Percentiles rank a stretch among this genome's conserved stretches.
phyloP scores from a whole-genome alignment of 345 rosid species.

The Isatis tinctoria region DNA sequence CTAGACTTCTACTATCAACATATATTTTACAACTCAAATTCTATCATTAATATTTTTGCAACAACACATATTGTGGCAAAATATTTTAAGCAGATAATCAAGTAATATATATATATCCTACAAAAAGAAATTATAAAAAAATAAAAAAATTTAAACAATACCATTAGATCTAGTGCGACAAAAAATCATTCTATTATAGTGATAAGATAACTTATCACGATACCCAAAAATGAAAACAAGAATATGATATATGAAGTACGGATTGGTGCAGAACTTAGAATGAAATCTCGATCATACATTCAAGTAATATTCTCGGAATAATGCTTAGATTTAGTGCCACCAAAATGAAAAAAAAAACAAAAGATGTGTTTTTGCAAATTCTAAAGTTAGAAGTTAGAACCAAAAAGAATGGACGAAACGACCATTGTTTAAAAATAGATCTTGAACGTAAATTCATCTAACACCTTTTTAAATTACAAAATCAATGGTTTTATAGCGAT shows the following conservation, averaged over 20 bases:
- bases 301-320: constrained; percentile 33
- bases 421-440: constrained; percentile 11
- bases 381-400: constrained; percentile 16
- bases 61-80: neutral
- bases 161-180: neutral
- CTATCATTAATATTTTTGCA: neutral
- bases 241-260: constrained; percentile 22
- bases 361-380: neutral
- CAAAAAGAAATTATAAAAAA: neutral
- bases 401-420: constrained; percentile 28
- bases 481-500: constrained; percentile 8
- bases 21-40: neutral
- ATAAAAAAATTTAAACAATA: neutral
- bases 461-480: neutral
- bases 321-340: constrained; percentile 26
- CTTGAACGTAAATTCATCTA: constrained; percentile 10
- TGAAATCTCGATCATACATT: constrained; percentile 29
- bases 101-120: neutral
- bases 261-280: constrained; percentile 21
- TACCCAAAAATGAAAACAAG: neutral
- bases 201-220: constrained; percentile 30
- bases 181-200: constrained; percentile 4
- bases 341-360: neutral
- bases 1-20: neutral
- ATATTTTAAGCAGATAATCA: neutral